Percentiles rank a stretch among this genome's conserved stretches.
Evolutionary conservation across 306 rosid genomes (phyloP).

Genomic region (Argentina anserina): DNA sequence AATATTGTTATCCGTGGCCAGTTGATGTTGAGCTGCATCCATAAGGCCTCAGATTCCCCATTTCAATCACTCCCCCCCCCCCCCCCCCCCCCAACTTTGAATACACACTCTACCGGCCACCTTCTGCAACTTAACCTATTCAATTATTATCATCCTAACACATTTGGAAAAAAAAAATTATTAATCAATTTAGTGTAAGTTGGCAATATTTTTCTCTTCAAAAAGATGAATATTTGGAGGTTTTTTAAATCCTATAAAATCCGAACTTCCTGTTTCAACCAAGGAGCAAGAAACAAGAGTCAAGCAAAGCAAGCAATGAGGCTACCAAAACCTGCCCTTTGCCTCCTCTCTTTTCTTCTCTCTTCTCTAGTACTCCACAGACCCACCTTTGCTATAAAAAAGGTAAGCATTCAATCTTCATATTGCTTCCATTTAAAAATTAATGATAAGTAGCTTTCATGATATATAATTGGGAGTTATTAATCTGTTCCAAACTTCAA

Average conservation of each 20-base stretch:
- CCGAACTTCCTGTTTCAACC: slow-evolving; percentile 32
- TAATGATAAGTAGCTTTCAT: not conserved
- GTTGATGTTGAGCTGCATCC: not conserved
- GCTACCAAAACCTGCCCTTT: slow-evolving; percentile 16
- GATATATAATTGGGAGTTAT: too few relatives aligned
- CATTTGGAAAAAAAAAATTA: not conserved
- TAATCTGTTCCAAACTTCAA: not conserved
- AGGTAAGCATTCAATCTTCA: slow-evolving; percentile 44
- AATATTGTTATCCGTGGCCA: not conserved
- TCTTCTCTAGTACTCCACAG: slow-evolving; percentile 28
- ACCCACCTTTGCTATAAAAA: slow-evolving; percentile 48
- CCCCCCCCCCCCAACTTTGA: not conserved
- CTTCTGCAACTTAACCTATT: not conserved
- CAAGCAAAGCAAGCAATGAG: slow-evolving; percentile 35
- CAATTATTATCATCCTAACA: not conserved
- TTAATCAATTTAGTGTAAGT: not conserved
- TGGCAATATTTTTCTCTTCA: not conserved
- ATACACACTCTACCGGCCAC: not conserved
- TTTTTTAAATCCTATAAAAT: slow-evolving; percentile 16
- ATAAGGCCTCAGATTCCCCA: not conserved
- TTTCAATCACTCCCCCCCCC: too few relatives aligned
- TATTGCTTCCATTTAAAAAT: slow-evolving; percentile 12
- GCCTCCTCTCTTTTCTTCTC: slow-evolving; percentile 34
- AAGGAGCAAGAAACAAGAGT: slow-evolving; percentile 8
- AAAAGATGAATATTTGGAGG: too few relatives aligned